phyloP scores from a whole-genome alignment of 2,329 filamentous ascomycete genomes.

The Emmonsiellopsis sp. region DNA sequence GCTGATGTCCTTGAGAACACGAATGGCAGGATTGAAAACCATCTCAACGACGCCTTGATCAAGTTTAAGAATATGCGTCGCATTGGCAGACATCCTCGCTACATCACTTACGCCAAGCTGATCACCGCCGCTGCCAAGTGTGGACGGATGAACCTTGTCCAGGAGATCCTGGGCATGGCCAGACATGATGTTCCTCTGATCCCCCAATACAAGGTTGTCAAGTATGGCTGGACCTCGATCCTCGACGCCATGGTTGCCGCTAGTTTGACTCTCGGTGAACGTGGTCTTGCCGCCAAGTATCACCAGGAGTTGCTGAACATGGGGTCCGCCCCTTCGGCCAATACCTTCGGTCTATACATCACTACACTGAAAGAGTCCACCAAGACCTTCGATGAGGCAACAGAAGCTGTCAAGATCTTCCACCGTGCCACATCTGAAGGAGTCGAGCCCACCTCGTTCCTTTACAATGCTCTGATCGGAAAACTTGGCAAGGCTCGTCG shows the following conservation, averaged over 20 bases:
- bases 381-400: conserved; percentile 95
- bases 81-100: conserved; percentile 80
- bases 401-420: conserved; percentile 96
- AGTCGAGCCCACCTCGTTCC: conserved; percentile 89
- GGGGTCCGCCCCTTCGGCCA: conserved; percentile 84
- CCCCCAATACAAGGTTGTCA: conserved; percentile 74
- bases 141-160: conserved; percentile 68
- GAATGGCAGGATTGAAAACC: conserved; percentile 61
- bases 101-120: conserved; percentile 94
- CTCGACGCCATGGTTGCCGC: conserved; percentile 94
- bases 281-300: conserved; percentile 71
- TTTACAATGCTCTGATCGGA: conserved; percentile 96
- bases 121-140: conserved; percentile 84
- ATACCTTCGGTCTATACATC: conserved; percentile 97
- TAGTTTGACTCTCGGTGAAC: conserved; percentile 73
- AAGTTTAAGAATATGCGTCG: conserved; percentile 91
- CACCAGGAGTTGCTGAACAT: conserved; percentile 88
- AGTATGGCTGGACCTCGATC: conserved; percentile 94
- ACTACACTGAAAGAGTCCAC: conserved; percentile 97
- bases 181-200: conserved; percentile 79
- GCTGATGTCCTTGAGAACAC: conserved; percentile 80
- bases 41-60: conserved; percentile 69
- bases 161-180: conserved; percentile 83
- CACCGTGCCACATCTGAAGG: conserved; percentile 86
- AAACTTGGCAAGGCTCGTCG: conserved; percentile 96